Evolutionary conservation across 2,329 filamentous ascomycete genomes (phyloP), one percentile per base, ranked within the genome.

Genomic region (Amphichorda felina): DNA sequence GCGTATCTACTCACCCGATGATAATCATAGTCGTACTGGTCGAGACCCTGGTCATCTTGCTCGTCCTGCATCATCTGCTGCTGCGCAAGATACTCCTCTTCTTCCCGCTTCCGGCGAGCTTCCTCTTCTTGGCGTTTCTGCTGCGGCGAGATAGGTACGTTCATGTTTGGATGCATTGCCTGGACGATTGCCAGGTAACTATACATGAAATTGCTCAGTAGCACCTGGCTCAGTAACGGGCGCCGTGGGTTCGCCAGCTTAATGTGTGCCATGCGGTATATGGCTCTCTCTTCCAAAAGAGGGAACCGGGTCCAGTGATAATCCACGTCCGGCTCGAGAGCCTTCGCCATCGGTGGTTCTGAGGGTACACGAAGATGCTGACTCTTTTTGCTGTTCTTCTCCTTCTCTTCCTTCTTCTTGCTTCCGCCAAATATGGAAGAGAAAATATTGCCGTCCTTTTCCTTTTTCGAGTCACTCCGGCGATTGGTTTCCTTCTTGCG

Each of bases 131-230:
- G 57, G 35, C 67, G 65, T 50, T 74, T 75, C 52, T 82, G 79
- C 48, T 87, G 86, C 25, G 82, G 78, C 13, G 82, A 88, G 25
- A 82, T 74, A n/a, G 85, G 85, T 30, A 94, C 79, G 49, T 93
- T 84, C 61, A 95, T 84, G 51, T 94, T 85, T 30, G 91, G 91
- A 56, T 98, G 91, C 85, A 95, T 95, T 50, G 93, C 87, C 60
- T 98, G 91, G 31, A 98, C 91, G 57, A 96, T 98, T 42, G 91
- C 91, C 44, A 98, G 72, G 56, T 98, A 98, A 38, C 87, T 91
- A 63, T 98, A 98, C 91, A 98, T 98, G 60, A 98, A 98, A 57
- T 98, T 98, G 60, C 88, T 95, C 45, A 98, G 72, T 40, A 98
- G 68, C 16, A 98, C 91, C 57, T 98, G 91, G 40, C 89, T 95